A percentile compares a stretch with the other conserved stretches of the same genome.
phyloP scores from a whole-genome alignment of 345 rosid species.

The Bretschneidera sinensis region DNA sequence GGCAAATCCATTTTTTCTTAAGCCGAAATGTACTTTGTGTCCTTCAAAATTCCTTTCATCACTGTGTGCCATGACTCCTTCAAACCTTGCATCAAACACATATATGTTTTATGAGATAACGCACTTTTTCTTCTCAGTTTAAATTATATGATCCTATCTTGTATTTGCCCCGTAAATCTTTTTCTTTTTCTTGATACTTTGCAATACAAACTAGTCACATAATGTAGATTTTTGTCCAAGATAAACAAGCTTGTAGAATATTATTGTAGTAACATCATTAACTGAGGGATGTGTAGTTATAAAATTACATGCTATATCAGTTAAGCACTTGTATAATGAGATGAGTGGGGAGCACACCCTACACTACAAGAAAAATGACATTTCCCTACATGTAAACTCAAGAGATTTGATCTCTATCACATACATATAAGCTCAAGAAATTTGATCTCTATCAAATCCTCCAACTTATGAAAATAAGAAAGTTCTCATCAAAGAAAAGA shows the following conservation, averaged over 20 bases:
- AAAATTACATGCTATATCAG: not conserved
- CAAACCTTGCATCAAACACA: constrained; percentile 53
- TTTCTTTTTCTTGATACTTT: too few species aligned
- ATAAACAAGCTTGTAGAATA: not conserved
- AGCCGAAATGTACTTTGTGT: constrained; percentile 70
- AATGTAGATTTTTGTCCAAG: not conserved
- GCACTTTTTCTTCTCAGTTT: not conserved
- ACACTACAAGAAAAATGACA: too few species aligned
- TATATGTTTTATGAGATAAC: not conserved
- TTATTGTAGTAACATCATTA: too few species aligned
- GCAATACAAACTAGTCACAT: not conserved
- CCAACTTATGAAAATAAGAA: too few species aligned
- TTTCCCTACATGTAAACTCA: too few species aligned
- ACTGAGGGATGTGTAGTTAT: not conserved
- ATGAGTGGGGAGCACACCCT: too few species aligned
- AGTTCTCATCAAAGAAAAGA: too few species aligned
- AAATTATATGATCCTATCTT: too few species aligned
- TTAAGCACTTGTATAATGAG: not conserved
- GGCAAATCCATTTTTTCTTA: constrained; percentile 77
- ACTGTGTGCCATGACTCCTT: constrained; percentile 53
- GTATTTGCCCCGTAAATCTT: not conserved
- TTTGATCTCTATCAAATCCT: too few species aligned
- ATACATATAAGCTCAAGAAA: too few species aligned
- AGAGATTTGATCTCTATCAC: too few species aligned
- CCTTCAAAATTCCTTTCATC: constrained; percentile 52